Evolutionary conservation across 306 rosid genomes (phyloP), one percentile per base, ranked within the genome.

Genomic region (Cicer bijugum): DNA sequence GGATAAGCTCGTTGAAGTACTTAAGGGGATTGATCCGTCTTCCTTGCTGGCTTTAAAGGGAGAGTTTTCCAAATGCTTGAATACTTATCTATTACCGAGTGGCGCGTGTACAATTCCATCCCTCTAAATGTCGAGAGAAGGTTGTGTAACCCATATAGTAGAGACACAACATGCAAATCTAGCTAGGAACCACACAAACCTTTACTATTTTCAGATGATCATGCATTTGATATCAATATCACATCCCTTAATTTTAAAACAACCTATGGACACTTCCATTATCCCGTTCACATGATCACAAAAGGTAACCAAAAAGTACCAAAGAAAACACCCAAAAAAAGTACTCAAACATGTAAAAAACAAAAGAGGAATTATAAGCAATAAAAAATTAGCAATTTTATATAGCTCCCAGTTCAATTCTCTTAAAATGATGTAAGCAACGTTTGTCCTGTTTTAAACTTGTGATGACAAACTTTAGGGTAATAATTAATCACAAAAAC

Each of bases 401-500:
- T 12, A 74, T 44, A 59, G 10, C 38, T 66, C 15, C 52, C 19
- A 44, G 12, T 59, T 58, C 50, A 69, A 68, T 67, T 35, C 12
- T 7, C 64, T 71, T 23, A 40, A 82, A 67, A 70, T 2, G 1
- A 17, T 64, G 14, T 8, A 78, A 23, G 6, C 6, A 44, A n/a
- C 20, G 11, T 43, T 39, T 38, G 19, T 37, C 57, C 50, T 69
- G 47, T 33, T 60, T 35, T 50, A 43, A 71, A 28, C 51, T 50
- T 47, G 35, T 20, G 59, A 47, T 14, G 48, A 8, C 44, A 28
- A 75, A 60, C n/a, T 64, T 33, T 5, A 56, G 5, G 50, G 19
- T 9, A 23, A 15, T 11, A 57, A 57, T 20, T 45, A 43, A 51
- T 51, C 50, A 44, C 11, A 62, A 75, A 75, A 75, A 75, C 43